These are phyloP conservation scores for Centrapalus pauciflorus DNA, from an alignment of 129 eudicot species.

Conservation along the genomic window DNA sequence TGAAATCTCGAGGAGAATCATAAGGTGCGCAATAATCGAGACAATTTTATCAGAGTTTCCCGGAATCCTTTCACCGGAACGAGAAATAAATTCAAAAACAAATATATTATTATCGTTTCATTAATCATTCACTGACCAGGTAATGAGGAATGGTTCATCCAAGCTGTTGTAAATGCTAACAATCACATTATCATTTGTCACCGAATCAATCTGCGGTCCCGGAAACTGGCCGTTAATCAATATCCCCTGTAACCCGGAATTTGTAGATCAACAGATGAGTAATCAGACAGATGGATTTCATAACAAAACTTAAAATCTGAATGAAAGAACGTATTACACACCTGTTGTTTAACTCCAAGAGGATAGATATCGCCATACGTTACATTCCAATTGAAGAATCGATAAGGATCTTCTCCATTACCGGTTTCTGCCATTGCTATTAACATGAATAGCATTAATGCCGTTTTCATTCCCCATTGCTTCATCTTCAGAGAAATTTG, in stretches of 20 bases:
- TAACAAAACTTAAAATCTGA: neutral
- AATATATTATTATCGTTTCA: too few species aligned
- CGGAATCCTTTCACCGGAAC: neutral
- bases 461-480: conserved; percentile 6
- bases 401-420: conserved; percentile 53
- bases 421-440: neutral
- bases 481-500: conserved; percentile 18
- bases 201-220: conserved; percentile 50
- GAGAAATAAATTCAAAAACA: neutral
- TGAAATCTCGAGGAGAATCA: too few species aligned
- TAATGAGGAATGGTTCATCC: conserved; percentile 55
- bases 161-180: conserved; percentile 45
- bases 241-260: conserved; percentile 43
- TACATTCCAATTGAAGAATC: conserved; percentile 58
- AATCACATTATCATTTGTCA: conserved; percentile 61
- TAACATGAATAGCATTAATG: conserved; percentile 20
- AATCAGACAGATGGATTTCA: too few species aligned
- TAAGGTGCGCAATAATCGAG: too few species aligned
- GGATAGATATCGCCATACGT: conserved; percentile 73
- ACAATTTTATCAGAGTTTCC: neutral
- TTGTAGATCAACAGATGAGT: neutral
- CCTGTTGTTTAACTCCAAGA: conserved; percentile 68
- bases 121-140: conserved; percentile 33
- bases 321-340: neutral
- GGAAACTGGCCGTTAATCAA: conserved; percentile 70